phyloP scores from a whole-genome alignment of 2,329 filamentous ascomycete genomes.

The Nemania sp. region DNA sequence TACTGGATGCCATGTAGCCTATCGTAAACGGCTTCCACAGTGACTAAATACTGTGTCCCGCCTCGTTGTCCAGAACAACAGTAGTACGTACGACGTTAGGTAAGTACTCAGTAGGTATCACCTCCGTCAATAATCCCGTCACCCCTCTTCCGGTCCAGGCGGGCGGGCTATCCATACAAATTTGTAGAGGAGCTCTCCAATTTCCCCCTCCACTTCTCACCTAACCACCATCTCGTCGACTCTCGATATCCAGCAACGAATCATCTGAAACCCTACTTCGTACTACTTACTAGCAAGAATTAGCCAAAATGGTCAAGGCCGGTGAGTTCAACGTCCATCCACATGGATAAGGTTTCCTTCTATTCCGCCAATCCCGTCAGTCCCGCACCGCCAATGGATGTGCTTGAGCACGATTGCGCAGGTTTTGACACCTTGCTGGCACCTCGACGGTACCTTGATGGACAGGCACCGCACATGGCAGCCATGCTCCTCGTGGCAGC shows the following conservation, averaged over 20 bases:
- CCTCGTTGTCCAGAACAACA: slow-evolving; percentile 14
- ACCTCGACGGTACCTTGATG: slow-evolving; percentile 46
- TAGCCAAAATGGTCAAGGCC: slow-evolving; percentile 97
- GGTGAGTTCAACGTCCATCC: slow-evolving; percentile 48
- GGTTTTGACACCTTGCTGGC: slow-evolving; percentile 56
- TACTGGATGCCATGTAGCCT: neutral
- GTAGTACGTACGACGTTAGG: neutral
- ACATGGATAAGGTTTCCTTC: slow-evolving; percentile 41
- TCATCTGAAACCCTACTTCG: slow-evolving; percentile 31
- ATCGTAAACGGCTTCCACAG: slow-evolving; percentile 14
- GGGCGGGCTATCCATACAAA: slow-evolving; percentile 38
- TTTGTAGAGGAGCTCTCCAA: slow-evolving; percentile 35
- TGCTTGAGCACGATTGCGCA: slow-evolving; percentile 70
- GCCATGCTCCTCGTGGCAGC: slow-evolving; percentile 27
- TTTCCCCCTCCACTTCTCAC: slow-evolving; percentile 31
- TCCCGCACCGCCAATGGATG: slow-evolving; percentile 44
- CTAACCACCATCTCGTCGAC: slow-evolving; percentile 32
- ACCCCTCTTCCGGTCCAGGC: slow-evolving; percentile 31
- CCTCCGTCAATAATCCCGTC: slow-evolving; percentile 11
- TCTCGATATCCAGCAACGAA: slow-evolving; percentile 30
- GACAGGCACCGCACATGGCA: slow-evolving; percentile 43
- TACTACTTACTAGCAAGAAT: slow-evolving; percentile 53
- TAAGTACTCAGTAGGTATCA: too few relatives aligned
- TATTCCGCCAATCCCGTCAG: slow-evolving; percentile 45
- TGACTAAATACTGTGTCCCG: slow-evolving; percentile 20